These are phyloP conservation scores for Fomitiporia mediterranea DNA, from an alignment of 1,284 basidiomycete genomes.

Conservation along the genomic window DNA sequence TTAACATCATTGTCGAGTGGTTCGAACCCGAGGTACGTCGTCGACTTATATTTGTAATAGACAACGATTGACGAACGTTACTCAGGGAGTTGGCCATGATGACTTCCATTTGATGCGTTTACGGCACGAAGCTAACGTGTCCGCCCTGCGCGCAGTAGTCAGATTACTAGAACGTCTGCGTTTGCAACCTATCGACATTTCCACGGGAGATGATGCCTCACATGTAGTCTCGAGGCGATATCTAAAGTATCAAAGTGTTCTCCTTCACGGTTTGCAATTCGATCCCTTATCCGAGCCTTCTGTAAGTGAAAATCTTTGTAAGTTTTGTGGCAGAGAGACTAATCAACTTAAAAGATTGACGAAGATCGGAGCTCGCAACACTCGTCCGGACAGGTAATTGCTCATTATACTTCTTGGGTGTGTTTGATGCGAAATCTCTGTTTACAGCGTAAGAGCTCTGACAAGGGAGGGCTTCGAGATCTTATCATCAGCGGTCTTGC, in stretches of 20 bases:
- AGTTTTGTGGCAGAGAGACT: background rate
- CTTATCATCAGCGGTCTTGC: conserved; percentile 75
- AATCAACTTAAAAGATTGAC: background rate
- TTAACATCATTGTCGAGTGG: conserved; percentile 78
- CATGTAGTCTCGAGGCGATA: conserved; percentile 76
- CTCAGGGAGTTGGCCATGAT: conserved; percentile 10
- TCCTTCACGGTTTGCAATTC: conserved; percentile 56
- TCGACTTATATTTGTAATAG: background rate
- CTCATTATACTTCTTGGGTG: background rate
- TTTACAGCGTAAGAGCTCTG: conserved; percentile 2
- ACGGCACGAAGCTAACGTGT: conserved; percentile 66
- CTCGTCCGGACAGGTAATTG: conserved; percentile 7
- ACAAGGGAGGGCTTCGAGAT: conserved; percentile 45
- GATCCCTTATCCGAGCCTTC: conserved; percentile 27
- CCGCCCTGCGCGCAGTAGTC: conserved; percentile 66
- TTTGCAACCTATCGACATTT: conserved; percentile 56
- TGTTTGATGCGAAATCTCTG: background rate
- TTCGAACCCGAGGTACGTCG: conserved; percentile 46
- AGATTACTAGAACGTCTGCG: conserved; percentile 74
- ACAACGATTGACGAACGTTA: conserved; percentile 9
- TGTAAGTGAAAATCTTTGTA: conserved; percentile 1
- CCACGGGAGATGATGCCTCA: conserved; percentile 56
- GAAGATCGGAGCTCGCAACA: conserved; percentile 18
- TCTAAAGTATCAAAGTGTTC: conserved; percentile 65
- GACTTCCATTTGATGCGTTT: conserved; percentile 25